Evolutionary conservation across 495 filamentous ascomycete species (phyloP).

Genomic region (Penicilliopsis zonata): DNA sequence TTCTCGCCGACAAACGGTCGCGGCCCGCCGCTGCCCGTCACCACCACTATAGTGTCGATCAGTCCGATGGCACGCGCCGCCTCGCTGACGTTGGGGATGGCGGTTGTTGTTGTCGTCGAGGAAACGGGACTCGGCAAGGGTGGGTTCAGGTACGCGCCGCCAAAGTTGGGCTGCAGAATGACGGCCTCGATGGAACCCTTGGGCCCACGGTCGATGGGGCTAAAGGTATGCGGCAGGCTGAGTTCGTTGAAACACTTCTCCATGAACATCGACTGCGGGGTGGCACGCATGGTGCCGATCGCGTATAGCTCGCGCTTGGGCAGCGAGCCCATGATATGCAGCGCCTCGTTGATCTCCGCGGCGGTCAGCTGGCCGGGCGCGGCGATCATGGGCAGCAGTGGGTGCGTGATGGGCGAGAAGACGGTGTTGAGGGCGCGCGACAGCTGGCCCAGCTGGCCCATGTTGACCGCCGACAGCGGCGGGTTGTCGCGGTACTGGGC

Average conservation of each 20-base stretch:
- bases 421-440: constrained; percentile 70
- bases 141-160: constrained; percentile 67
- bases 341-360: constrained; percentile 67
- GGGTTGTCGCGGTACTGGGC: constrained; percentile 51
- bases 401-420: constrained; percentile 79
- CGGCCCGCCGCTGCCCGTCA: constrained; percentile 30
- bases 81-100: constrained; percentile 54
- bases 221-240: constrained; percentile 68
- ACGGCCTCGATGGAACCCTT: constrained; percentile 53
- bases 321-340: constrained; percentile 67
- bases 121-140: constrained; percentile 40
- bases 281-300: constrained; percentile 58
- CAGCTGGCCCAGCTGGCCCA: constrained; percentile 73
- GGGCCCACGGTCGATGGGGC: constrained; percentile 56
- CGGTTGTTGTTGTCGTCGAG: too few species aligned
- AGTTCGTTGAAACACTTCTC: constrained; percentile 84
- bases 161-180: constrained; percentile 58
- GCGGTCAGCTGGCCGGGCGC: constrained; percentile 75
- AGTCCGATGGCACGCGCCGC: constrained; percentile 64
- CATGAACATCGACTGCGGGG: constrained; percentile 69
- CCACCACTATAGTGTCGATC: constrained; percentile 66
- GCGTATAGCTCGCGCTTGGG: constrained; percentile 71
- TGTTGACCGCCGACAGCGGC: constrained; percentile 71
- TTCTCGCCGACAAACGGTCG: constrained; percentile 60
- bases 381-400: constrained; percentile 70